Conservation (phyloP, 2,329 filamentous ascomycete genomes). For the Hypocrella siamensis region DNA sequence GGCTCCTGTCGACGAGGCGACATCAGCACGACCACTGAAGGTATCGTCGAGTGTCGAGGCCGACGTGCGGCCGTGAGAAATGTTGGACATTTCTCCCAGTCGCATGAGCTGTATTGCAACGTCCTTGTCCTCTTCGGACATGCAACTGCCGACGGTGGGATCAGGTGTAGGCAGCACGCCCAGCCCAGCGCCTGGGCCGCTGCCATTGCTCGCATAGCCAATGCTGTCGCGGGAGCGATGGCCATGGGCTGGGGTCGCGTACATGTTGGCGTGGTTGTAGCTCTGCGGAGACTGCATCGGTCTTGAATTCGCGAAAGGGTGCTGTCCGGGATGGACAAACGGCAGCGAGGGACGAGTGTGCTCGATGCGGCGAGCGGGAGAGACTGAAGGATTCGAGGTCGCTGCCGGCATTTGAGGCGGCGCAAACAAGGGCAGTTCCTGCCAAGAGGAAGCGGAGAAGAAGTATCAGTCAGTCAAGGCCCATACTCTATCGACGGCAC, state of each 20-base stretch:
- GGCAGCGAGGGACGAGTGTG: constrained; percentile 58
- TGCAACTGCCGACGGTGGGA: constrained; percentile 90
- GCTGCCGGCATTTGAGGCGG: constrained; percentile 86
- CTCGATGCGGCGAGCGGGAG: constrained; percentile 69
- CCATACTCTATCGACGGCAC: too few relatives aligned
- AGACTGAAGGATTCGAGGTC: constrained; percentile 94
- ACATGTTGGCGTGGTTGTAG: constrained; percentile 43
- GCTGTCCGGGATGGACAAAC: constrained; percentile 60
- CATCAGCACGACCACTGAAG: constrained; percentile 78
- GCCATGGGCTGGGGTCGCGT: constrained; percentile 43
- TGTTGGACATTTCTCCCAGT: constrained; percentile 82
- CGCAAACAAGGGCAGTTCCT: constrained; percentile 93
- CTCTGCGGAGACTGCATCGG: constrained; percentile 74
- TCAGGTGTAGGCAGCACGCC: constrained; percentile 80
- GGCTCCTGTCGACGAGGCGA: constrained; percentile 68
- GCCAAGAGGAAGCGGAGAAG: too few relatives aligned
- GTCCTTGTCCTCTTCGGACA: constrained; percentile 87
- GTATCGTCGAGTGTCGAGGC: constrained; percentile 89
- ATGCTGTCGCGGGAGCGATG: constrained; percentile 53
- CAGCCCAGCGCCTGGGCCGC: constrained; percentile 15
- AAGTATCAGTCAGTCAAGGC: too few relatives aligned
- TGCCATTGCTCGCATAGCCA: constrained; percentile 32
- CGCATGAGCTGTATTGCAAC: constrained; percentile 95
- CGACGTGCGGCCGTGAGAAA: constrained; percentile 83
- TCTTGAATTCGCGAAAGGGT: constrained; percentile 63